Base-by-base conservation (phyloP, 352 stramenopile genomes). In the Phytophthora brassicae region DNA sequence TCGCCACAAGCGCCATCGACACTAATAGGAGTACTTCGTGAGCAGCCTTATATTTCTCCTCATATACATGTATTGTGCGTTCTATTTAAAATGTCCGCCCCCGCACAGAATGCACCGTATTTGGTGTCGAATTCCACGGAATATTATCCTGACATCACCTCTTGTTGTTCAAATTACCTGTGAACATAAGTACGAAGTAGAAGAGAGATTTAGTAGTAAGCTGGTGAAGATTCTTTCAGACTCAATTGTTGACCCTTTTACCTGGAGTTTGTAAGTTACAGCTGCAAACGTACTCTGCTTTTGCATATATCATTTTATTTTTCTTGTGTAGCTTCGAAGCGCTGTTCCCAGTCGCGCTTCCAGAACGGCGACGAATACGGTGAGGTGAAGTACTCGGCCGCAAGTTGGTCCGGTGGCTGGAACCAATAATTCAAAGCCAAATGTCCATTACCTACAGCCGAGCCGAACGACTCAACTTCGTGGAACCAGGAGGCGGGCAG, bases 401-500 rank as follows among this genome's bases (percentile, higher is more conserved):
- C 56, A 33, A 84, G 62, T 48, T 81, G 68, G 41, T 94, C 85
- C 0, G 88, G 88, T 19, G 88, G 88, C 43, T 96, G 88, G 60
- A 87, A 92, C 88, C 88, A 96, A 59, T 96, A 96, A 66, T 96
- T 96, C 38, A 96, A 70, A 29, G 88, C 88, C 33, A 96, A 53
- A 56, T 96, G 88, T 12, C 88, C 86, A 22, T 86, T 75, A 26
- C 56, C 64, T 43, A 55, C 45, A 4, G 57, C 56, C 19, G 79
- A 75, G 16, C 75, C 73, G 35, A 84, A 90, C 8, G 92, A 98
- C 56, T 89, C 89, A 9, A 99, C 97, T 62, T 98, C 92, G 68
- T 99, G 97, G 70, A 99, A 99, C 96, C 96, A 99, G 8, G 92
- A 97, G 13, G 96, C 95, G 33, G 97, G 97, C 19, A 99, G 77